Evolutionary conservation across 768 basidiomycete genomes (phyloP), one percentile per base, ranked within the genome.

Genomic region (Lentinula edodes): DNA sequence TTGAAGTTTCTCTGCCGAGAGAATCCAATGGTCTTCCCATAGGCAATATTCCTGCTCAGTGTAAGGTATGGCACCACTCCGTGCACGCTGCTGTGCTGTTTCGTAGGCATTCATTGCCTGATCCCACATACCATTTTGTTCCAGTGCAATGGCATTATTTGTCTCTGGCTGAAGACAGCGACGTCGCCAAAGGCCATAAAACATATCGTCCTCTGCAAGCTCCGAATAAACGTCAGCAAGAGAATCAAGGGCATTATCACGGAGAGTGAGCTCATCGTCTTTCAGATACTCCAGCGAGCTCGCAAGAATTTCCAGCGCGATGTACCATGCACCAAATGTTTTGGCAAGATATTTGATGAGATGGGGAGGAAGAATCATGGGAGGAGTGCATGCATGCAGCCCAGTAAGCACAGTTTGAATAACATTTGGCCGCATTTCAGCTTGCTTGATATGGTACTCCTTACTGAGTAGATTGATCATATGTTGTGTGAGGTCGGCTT

Each of bases 11-110:
- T 96, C 93, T 0, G 94, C 89, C 1, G 95, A 83, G 7, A 95
- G 76, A 62, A 99, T 91, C 96, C 97, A 99, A 72, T 99, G 97
- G 71, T 99, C 97, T 68, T 99, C 97, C 97, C 97, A 99, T 18
- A 99, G 78, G 67, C 91, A 94, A 72, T 95, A 98, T 72, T 99
- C 97, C 1, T 90, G 81, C 72, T 99, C 97, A 12, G 91, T 89
- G 76, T 95, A 98, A 1, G 95, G 87, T 58, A 97, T 85, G 6
- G 83, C 76, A 5, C 93, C 93, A 3, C 83, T 79, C 51, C 94
- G 82, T 7, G 94, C 89, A 72, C 88, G 91, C 65, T 79, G 87
- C 74, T 98, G 95, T 0, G 95, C 97, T 28, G 78, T 76, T 73
- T 99, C 97, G 73, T 99, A 98, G 43, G 88, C 83, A 63, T 80